phyloP scores from a whole-genome alignment of 495 filamentous ascomycete species.

The Bombardia bombarda region DNA sequence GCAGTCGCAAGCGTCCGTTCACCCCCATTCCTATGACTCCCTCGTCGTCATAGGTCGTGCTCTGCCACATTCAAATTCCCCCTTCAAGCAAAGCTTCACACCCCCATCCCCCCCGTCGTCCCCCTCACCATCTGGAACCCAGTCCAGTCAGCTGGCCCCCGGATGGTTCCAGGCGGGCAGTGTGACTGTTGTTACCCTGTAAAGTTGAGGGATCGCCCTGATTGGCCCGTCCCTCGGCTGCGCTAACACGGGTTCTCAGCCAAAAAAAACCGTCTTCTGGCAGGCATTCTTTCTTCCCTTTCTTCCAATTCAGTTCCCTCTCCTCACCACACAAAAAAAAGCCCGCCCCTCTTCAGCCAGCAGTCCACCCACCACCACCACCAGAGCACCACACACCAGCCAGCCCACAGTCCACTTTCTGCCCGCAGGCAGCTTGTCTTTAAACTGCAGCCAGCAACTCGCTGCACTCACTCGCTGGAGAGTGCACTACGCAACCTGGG shows the following conservation, averaged over 20 bases:
- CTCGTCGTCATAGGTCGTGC: too few relatives aligned
- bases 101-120: conserved; percentile 8
- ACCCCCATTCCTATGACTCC: too few relatives aligned
- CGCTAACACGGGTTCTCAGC: conserved; percentile 7
- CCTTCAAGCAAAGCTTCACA: too few relatives aligned
- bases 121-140: neutral
- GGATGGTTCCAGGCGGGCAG: conserved; percentile 1
- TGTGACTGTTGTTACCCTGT: conserved; percentile 8
- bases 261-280: conserved; percentile 1
- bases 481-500: too few relatives aligned
- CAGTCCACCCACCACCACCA: too few relatives aligned
- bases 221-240: conserved; percentile 9
- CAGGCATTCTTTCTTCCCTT: conserved; percentile 9
- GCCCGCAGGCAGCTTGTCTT: too few relatives aligned
- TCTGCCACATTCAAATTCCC: too few relatives aligned
- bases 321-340: conserved; percentile 1
- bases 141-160: conserved; percentile 9
- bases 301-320: conserved; percentile 3
- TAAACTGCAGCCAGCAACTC: too few relatives aligned
- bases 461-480: too few relatives aligned
- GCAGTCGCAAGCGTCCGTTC: too few relatives aligned
- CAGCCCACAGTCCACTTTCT: conserved; percentile 5
- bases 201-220: neutral
- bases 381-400: too few relatives aligned
- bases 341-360: neutral